phyloP scores from a whole-genome alignment of 2,329 filamentous ascomycete genomes.

The Ceratocystis destructans region DNA sequence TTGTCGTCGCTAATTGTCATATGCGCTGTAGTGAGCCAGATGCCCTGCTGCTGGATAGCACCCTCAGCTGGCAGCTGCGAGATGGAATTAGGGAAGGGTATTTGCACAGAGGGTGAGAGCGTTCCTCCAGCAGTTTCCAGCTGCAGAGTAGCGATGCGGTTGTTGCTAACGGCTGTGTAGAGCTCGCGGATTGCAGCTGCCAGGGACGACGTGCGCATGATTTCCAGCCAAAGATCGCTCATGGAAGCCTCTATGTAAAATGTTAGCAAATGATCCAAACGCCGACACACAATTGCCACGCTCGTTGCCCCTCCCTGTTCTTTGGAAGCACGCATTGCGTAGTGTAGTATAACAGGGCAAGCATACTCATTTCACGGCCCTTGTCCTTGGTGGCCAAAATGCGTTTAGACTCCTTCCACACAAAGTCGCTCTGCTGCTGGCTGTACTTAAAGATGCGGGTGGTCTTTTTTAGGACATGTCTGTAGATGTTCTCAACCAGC shows the following conservation, averaged over 20 bases:
- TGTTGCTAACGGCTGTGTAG: conserved; percentile 66
- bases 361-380: conserved; percentile 53
- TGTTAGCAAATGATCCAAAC: background rate
- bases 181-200: conserved; percentile 72
- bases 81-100: conserved; percentile 54
- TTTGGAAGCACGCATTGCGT: too few species aligned
- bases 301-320: too few species aligned
- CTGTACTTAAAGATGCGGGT: conserved; percentile 87
- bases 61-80: conserved; percentile 57
- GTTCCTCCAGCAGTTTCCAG: conserved; percentile 50
- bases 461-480: conserved; percentile 81
- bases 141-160: conserved; percentile 73
- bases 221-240: conserved; percentile 54
- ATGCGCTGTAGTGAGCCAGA: conserved; percentile 81
- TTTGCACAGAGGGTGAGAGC: conserved; percentile 49
- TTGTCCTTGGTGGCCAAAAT: conserved; percentile 73
- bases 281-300: background rate
- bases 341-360: background rate
- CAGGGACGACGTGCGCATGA: conserved; percentile 59
- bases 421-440: conserved; percentile 77
- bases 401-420: conserved; percentile 78
- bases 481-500: conserved; percentile 64
- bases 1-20: conserved; percentile 55
- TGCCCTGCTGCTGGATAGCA: conserved; percentile 55
- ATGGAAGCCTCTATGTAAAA: conserved; percentile 39